A percentile compares a stretch with the other conserved stretches of the same genome.
These are phyloP conservation scores for Epicoccum nigrum DNA, from an alignment of 2,329 filamentous ascomycete genomes.

Conservation along the genomic window DNA sequence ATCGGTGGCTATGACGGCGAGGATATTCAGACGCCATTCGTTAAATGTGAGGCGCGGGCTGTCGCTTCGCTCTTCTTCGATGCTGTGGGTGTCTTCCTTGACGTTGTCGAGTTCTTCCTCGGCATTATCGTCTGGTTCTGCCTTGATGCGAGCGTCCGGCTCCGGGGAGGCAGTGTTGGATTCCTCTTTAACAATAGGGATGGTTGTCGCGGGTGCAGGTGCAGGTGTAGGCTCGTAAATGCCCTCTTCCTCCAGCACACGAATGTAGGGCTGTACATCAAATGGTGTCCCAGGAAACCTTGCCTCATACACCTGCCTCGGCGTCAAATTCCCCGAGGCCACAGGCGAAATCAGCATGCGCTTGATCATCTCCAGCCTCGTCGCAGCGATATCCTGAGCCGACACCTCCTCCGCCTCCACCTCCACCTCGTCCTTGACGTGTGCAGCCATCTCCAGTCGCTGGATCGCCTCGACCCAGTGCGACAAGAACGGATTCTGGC, in stretches of 20 bases:
- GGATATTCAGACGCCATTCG: background rate
- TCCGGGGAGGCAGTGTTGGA: no score
- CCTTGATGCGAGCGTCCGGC: background rate
- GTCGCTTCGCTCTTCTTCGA: no score
- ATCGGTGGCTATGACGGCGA: slow-evolving; percentile 20
- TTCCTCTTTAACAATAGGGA: no score
- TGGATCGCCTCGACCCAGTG: slow-evolving; percentile 50
- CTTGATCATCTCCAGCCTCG: slow-evolving; percentile 38
- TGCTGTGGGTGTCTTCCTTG: no score
- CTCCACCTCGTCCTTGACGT: background rate
- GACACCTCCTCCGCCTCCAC: slow-evolving; percentile 6
- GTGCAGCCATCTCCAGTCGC: slow-evolving; percentile 16
- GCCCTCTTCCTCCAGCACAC: slow-evolving; percentile 46
- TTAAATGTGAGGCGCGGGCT: background rate
- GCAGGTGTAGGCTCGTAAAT: slow-evolving; percentile 35
- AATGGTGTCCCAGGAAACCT: slow-evolving; percentile 28
- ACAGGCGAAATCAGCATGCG: slow-evolving; percentile 27
- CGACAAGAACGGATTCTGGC: slow-evolving; percentile 47
- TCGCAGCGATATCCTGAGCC: slow-evolving; percentile 24
- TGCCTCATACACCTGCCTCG: slow-evolving; percentile 22
- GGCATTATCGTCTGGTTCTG: background rate
- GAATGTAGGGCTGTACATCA: slow-evolving; percentile 37
- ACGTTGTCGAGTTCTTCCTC: background rate
- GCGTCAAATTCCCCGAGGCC: slow-evolving; percentile 18
- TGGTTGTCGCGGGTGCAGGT: no score